Base-by-base conservation (phyloP, 2,329 filamentous ascomycete species). In the Sarocladium oryzae region DNA sequence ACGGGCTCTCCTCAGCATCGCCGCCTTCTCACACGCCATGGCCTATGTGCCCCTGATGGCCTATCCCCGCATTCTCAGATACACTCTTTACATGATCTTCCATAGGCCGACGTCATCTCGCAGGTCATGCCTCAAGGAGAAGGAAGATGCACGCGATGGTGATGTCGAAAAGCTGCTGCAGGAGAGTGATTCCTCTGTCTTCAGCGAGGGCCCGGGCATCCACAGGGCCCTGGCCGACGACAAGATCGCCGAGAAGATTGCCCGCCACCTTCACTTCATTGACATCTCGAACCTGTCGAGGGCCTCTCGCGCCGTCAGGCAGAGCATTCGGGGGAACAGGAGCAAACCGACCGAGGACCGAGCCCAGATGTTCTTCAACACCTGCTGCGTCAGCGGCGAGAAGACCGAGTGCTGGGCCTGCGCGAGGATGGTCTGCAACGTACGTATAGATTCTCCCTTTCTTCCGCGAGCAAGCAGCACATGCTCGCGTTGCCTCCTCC, bases 401-500 rank as follows among this genome's bases (percentile, higher is more conserved):
- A 49, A 51, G 23, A 37, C n/a, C 10, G 54, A 56, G 28, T 57
- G 56, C 48, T 57, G 56, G 56, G 54, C 51, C n/a, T 57, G 56
- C 23, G 36, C 51, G 15, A 49, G 48, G 32, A 18, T 56, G 36
- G 51, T 54, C 3, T 57, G 56, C 53, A 20, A 50, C 4, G 56
- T 56, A 48, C 38, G 54, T n/a, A n/a, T n/a, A n/a, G n/a, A n/a
- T n/a, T 30, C 11, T 7, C 26, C 20, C 20, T 6, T 46, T 28
- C 41, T 32, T 11, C 8, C 16, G 13, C 40, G 5, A 26, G 6
- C 18, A 43, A 8, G 8, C 16, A 13, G 9, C 20, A n/a, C 7
- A 5, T n/a, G 16, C n/a, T n/a, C n/a, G n/a, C n/a, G n/a, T n/a
- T n/a, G n/a, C n/a, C n/a, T n/a, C n/a, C n/a, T n/a, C n/a, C n/a